Evolutionary conservation across 148 eudicot genomes (phyloP), one percentile per base, ranked within the genome.

Genomic region (Nepenthes gracilis): DNA sequence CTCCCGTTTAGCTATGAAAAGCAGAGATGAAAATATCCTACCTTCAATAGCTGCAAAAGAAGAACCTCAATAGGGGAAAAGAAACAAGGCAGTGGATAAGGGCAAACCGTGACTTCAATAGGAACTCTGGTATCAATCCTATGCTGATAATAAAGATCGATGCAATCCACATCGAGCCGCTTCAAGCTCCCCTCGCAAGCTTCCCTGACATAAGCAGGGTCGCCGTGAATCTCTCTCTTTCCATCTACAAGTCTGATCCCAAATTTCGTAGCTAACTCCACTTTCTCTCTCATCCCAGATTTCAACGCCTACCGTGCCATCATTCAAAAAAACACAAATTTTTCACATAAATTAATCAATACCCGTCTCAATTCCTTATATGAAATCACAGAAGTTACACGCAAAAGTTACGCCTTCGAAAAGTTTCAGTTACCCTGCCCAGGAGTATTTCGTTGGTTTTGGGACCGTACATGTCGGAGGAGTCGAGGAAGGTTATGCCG

Each of bases 381-480:
- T 23, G 48, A 49, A 49, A 5, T 10, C 53, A 49, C 2, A 49
- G 53, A 49, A 49, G 2, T 49, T 12, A 5, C 15, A 49, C 53
- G 3, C 13, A 11, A 49, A 6, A 11, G 53, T 11, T 5, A 49
- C 12, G 23, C 23, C 23, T 23, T 23, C 23, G 23, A 23, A 23
- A 23, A 23, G 23, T 23, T 23, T 23, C 23, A 23, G 23, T 49
- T 6, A 73, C 83, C 76, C 77, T 76, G 13, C 74, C 78, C 33
- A 80, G 54, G 10, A 77, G 76, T 35, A 71, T 59, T 54, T 80
- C 84, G 58, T 80, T 80, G 36, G 84, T 74, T 55, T 67, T 62
- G 49, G 84, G 81, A n/a, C 78, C 84, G 59, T 77, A 77, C 6
- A 66, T 7, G 14, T 81, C 85, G 55, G 82, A 72, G 58, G 85